Evolutionary conservation across 2,329 filamentous ascomycete genomes (phyloP).

Genomic region (Microdochium bolleyi): DNA sequence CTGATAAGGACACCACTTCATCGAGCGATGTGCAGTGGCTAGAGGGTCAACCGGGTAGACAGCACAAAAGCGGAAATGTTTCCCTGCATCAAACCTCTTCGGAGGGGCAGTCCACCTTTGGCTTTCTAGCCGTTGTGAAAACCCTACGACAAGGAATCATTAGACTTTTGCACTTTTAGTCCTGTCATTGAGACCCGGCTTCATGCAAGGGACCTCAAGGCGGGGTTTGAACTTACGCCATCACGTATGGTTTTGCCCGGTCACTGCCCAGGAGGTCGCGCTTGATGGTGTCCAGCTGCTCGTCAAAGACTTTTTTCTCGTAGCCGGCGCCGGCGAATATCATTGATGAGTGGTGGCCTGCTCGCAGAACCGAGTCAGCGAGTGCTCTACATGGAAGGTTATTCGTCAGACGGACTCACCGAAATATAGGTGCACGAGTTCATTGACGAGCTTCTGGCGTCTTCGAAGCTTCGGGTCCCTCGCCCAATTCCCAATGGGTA

Average conservation of each 20-base stretch:
- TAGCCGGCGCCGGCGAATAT: background rate
- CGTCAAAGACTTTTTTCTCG: background rate
- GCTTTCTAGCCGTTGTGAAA: slow-evolving; percentile 19
- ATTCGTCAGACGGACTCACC: slow-evolving; percentile 23
- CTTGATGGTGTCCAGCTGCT: background rate
- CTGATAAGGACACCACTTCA: too few species aligned
- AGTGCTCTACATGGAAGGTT: background rate
- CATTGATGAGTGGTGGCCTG: background rate
- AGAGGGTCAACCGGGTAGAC: too few species aligned
- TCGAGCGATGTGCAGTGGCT: too few species aligned
- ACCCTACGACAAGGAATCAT: slow-evolving; percentile 7
- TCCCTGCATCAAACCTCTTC: background rate
- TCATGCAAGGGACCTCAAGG: too few species aligned
- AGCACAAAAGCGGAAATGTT: background rate
- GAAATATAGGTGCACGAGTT: slow-evolving; percentile 23
- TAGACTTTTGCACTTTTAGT: background rate
- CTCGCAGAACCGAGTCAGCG: background rate
- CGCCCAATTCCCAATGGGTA: slow-evolving; percentile 30
- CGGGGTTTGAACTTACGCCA: slow-evolving; percentile 12
- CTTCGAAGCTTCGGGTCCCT: slow-evolving; percentile 26
- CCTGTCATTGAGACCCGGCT: too few species aligned
- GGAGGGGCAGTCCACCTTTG: slow-evolving; percentile 5
- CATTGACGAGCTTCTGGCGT: slow-evolving; percentile 26
- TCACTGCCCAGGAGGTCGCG: background rate
- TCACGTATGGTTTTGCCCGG: slow-evolving; percentile 11